These are phyloP conservation scores for Nephelium lappaceum DNA, from an alignment of 345 rosid genomes.

Conservation along the genomic window DNA sequence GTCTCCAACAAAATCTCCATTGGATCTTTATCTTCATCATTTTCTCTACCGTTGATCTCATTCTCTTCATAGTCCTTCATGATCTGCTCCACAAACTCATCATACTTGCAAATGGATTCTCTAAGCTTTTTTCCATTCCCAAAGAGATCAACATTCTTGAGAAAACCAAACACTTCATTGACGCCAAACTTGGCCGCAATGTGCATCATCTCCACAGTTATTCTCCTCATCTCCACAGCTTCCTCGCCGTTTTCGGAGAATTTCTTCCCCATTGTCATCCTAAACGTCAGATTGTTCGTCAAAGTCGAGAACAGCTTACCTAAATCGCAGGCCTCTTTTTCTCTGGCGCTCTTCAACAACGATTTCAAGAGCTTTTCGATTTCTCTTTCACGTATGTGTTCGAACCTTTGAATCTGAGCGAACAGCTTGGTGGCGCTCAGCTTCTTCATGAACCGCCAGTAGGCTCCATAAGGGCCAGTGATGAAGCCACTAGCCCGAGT, in stretches of 20 bases:
- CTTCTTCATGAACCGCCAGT: constrained; percentile 76
- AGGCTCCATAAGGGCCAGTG: constrained; percentile 57
- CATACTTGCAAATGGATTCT: constrained; percentile 33
- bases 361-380: constrained; percentile 41
- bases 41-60: background rate
- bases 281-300: constrained; percentile 52
- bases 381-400: constrained; percentile 55
- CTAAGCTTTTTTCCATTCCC: constrained; percentile 46
- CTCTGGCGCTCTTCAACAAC: constrained; percentile 26
- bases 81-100: constrained; percentile 38
- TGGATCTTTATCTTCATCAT: constrained; percentile 47
- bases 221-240: constrained; percentile 50
- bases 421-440: constrained; percentile 67
- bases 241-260: constrained; percentile 34
- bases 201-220: constrained; percentile 35
- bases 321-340: constrained; percentile 49
- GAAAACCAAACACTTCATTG: constrained; percentile 43
- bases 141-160: constrained; percentile 40
- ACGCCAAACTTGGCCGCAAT: constrained; percentile 38
- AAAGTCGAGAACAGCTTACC: constrained; percentile 45
- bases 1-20: constrained; percentile 66
- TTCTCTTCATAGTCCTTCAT: constrained; percentile 42
- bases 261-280: constrained; percentile 62
- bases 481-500: constrained; percentile 56
- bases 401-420: constrained; percentile 54